Conservation (phyloP, 2,329 filamentous ascomycete genomes). For the Westerdykella ornata region DNA sequence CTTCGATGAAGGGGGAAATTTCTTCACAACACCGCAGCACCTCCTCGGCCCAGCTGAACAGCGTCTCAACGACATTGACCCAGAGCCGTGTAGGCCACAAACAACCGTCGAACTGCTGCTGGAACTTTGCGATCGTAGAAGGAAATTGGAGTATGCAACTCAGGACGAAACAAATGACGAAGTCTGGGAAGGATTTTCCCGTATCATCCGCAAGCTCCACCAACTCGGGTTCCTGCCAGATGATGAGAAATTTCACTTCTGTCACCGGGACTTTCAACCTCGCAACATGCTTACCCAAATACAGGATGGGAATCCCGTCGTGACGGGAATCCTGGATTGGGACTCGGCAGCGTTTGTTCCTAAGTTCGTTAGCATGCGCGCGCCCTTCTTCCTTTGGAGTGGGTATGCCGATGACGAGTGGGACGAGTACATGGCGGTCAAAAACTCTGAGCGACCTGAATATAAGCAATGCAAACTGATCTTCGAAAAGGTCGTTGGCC, state of each 20-base stretch:
- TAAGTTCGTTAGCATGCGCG: constrained; percentile 8
- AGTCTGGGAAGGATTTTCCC: constrained; percentile 1
- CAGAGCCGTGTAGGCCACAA: neutral
- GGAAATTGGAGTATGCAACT: neutral
- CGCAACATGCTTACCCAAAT: constrained; percentile 18
- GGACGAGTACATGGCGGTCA: neutral
- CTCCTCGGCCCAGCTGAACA: neutral
- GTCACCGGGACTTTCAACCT: constrained; percentile 10
- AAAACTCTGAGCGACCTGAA: neutral
- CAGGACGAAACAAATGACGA: neutral
- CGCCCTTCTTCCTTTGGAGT: constrained; percentile 18
- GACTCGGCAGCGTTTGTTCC: constrained; percentile 15
- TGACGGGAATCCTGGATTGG: constrained; percentile 22
- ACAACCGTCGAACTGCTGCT: constrained; percentile 1
- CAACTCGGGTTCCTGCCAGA: constrained; percentile 7
- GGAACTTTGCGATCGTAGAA: constrained; percentile 1
- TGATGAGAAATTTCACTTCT: constrained; percentile 5
- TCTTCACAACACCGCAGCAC: constrained; percentile 1
- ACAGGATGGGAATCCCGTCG: constrained; percentile 4
- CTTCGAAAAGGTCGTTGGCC: constrained; percentile 1
- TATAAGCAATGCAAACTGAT: neutral
- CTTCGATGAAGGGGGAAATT: too few relatives aligned
- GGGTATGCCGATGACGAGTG: constrained; percentile 3
- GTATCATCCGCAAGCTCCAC: constrained; percentile 8
- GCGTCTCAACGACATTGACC: neutral